phyloP scores from a whole-genome alignment of 2,329 filamentous ascomycete species.

The Rhinocladiella similis region DNA sequence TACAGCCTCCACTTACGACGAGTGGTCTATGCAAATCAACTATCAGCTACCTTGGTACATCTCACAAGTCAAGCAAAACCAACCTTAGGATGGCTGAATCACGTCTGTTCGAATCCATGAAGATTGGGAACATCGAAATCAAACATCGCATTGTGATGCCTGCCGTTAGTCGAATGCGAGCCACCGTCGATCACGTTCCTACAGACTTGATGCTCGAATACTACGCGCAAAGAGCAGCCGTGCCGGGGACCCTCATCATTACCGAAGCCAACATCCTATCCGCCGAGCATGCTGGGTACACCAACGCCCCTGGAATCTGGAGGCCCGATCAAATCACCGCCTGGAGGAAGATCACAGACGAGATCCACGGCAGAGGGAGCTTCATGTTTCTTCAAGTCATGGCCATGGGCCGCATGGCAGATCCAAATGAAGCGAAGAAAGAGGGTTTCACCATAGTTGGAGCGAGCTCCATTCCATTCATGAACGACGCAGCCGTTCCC shows the following conservation, averaged over 20 bases:
- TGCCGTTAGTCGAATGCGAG: constrained; percentile 56
- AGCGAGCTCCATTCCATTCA: constrained; percentile 12
- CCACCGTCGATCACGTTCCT: constrained; percentile 44
- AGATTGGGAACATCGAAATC: background rate
- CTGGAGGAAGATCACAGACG: constrained; percentile 54
- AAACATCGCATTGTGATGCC: constrained; percentile 53
- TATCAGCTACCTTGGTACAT: no score
- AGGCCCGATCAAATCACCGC: constrained; percentile 43
- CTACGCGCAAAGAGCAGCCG: constrained; percentile 40
- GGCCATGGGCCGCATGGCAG: constrained; percentile 51
- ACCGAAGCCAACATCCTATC: constrained; percentile 32
- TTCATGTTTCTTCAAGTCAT: constrained; percentile 43
- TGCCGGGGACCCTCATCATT: constrained; percentile 39
- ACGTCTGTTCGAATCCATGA: background rate
- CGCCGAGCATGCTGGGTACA: background rate
- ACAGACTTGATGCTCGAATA: constrained; percentile 40
- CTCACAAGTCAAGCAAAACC: no score
- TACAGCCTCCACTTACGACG: no score
- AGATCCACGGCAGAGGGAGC: constrained; percentile 52
- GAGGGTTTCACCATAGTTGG: constrained; percentile 7
- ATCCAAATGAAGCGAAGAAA: constrained; percentile 26
- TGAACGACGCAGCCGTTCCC: background rate
- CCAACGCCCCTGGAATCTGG: constrained; percentile 19
- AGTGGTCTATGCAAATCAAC: no score
- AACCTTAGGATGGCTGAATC: background rate